Evolutionary conservation across 345 rosid species (phyloP).

Genomic region (Eucalyptus virginea): DNA sequence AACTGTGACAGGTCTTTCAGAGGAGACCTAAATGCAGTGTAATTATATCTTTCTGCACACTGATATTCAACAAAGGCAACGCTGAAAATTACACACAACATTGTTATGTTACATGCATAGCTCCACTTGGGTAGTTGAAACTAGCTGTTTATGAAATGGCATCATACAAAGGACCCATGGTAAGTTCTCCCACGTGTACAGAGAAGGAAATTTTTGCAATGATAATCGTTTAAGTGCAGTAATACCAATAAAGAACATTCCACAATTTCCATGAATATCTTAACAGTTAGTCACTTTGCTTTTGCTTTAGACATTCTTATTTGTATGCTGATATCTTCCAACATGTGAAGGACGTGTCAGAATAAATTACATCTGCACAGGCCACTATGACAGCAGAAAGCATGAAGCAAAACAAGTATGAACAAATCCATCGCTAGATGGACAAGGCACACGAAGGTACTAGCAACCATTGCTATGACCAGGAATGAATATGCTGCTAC

Average conservation of each 20-base stretch:
- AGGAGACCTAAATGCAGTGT: background rate
- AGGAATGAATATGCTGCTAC: conserved; percentile 45
- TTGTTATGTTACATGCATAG: background rate
- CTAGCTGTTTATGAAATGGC: background rate
- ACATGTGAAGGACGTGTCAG: no score
- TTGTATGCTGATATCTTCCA: no score
- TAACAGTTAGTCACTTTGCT: background rate
- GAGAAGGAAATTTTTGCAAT: background rate
- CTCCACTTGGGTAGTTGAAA: background rate
- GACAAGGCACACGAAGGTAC: conserved; percentile 54
- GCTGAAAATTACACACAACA: background rate
- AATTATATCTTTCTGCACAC: background rate
- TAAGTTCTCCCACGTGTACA: background rate
- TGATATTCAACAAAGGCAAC: background rate
- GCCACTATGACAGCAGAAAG: conserved; percentile 59
- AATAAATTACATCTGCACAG: no score
- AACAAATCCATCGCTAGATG: conserved; percentile 88
- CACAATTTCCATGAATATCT: background rate
- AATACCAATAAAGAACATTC: background rate
- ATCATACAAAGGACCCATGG: background rate
- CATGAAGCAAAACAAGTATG: conserved; percentile 51
- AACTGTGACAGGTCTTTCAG: background rate
- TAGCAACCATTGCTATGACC: conserved; percentile 39
- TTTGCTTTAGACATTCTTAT: no score
- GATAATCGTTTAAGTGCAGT: background rate